Evolutionary conservation across 768 basidiomycete species (phyloP).

Genomic region (Albatrellus ellisii): DNA sequence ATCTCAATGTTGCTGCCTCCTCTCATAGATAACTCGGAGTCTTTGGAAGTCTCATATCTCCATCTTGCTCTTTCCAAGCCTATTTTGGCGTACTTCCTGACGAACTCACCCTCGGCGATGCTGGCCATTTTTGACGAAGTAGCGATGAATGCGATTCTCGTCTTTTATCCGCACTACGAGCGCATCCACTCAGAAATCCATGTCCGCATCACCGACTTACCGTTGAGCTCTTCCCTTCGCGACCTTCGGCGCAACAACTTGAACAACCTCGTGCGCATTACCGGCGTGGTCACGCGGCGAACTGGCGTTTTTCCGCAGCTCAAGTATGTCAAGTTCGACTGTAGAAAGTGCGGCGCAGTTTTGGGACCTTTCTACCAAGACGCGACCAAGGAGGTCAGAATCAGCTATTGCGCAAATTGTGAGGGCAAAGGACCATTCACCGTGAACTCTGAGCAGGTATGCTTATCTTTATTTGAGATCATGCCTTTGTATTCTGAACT

Average conservation of each 20-base stretch:
- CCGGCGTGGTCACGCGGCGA: slow-evolving; percentile 90
- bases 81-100: slow-evolving; percentile 94
- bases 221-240: slow-evolving; percentile 78
- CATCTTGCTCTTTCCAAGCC: slow-evolving; percentile 88
- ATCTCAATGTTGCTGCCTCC: background rate
- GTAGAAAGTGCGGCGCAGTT: slow-evolving; percentile 85
- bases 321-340: slow-evolving; percentile 99
- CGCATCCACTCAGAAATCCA: slow-evolving; percentile 98
- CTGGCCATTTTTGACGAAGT: slow-evolving; percentile 92
- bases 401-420: slow-evolving; percentile 91
- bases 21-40: slow-evolving; percentile 80
- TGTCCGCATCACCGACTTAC: slow-evolving; percentile 91
- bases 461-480: background rate
- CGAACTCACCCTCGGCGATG: slow-evolving; percentile 89
- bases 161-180: slow-evolving; percentile 92
- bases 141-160: slow-evolving; percentile 84
- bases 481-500: background rate
- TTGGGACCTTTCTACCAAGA: slow-evolving; percentile 98
- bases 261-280: slow-evolving; percentile 90
- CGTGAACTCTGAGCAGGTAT: slow-evolving; percentile 91
- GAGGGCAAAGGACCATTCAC: slow-evolving; percentile 92
- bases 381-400: slow-evolving; percentile 83
- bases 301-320: slow-evolving; percentile 98
- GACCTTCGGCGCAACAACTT: slow-evolving; percentile 87
- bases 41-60: slow-evolving; percentile 94